Conservation (phyloP, 129 eudicot species). For the Cynara cardunculus region DNA sequence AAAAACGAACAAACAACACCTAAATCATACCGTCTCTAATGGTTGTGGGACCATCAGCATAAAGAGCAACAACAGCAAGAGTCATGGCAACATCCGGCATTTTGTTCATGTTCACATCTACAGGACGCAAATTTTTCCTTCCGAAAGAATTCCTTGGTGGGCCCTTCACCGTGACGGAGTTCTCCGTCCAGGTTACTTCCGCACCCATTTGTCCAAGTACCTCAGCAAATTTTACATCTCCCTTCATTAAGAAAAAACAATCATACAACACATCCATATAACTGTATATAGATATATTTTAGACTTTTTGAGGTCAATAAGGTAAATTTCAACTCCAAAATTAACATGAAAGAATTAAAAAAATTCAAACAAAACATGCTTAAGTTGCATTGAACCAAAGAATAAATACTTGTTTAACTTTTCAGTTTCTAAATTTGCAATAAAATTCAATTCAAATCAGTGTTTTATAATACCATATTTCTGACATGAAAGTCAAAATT, state of each 20-base stretch:
- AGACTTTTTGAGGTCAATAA: background rate
- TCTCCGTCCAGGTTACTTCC: slow-evolving; percentile 94
- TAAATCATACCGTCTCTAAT: slow-evolving; percentile 79
- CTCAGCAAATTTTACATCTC: slow-evolving; percentile 96
- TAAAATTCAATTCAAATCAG: background rate
- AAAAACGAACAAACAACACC: background rate
- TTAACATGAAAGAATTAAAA: background rate
- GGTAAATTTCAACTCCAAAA: background rate
- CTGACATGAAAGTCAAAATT: background rate
- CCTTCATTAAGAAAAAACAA: slow-evolving; percentile 38
- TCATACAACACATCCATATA: background rate
- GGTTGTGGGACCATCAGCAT: slow-evolving; percentile 90
- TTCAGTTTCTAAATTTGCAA: background rate
- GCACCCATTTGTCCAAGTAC: slow-evolving; percentile 99
- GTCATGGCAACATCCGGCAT: slow-evolving; percentile 99
- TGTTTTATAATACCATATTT: background rate
- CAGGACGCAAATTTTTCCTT: slow-evolving; percentile 65
- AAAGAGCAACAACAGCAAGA: slow-evolving; percentile 95
- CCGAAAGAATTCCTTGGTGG: slow-evolving; percentile 70
- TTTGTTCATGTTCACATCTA: slow-evolving; percentile 98
- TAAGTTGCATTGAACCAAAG: background rate
- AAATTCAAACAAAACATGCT: background rate
- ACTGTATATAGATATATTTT: background rate
- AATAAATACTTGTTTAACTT: background rate
- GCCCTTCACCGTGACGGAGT: slow-evolving; percentile 87